A percentile compares a stretch with the other conserved stretches of the same genome.
Evolutionary conservation across 192 early-diverging fungal species (phyloP).

Genomic region (Coemansia furcata): DNA sequence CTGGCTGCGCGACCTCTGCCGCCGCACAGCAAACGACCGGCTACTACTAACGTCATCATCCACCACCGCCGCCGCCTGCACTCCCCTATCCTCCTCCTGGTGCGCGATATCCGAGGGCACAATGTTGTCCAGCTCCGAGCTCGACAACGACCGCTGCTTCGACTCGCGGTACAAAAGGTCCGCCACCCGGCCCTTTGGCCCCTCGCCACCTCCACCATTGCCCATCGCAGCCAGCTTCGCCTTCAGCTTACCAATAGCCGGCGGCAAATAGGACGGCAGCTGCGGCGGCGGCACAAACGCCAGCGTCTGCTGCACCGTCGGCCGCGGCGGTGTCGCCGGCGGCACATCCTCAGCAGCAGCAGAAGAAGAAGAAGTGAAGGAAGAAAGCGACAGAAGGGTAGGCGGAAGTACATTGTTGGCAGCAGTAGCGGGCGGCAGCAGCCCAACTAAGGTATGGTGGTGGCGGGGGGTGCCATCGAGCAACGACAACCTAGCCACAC

Average conservation of each 20-base stretch:
- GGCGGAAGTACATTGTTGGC: too few relatives aligned
- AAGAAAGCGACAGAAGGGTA: too few relatives aligned
- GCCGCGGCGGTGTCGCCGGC: neutral
- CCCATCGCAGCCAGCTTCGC: neutral
- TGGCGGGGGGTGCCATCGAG: too few relatives aligned
- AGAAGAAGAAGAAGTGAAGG: too few relatives aligned
- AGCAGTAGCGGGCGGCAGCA: too few relatives aligned
- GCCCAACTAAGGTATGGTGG: too few relatives aligned
- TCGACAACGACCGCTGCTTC: constrained; percentile 46
- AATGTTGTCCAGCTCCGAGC: constrained; percentile 48
- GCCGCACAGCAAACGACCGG: constrained; percentile 32
- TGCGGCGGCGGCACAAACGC: constrained; percentile 11
- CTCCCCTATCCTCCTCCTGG: neutral
- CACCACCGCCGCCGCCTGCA: neutral
- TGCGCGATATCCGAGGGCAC: constrained; percentile 32
- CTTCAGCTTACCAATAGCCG: neutral
- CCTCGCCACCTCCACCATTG: neutral
- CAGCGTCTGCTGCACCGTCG: neutral
- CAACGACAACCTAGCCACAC: neutral
- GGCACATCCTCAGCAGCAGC: too few relatives aligned
- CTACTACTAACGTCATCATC: neutral
- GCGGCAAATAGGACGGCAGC: neutral
- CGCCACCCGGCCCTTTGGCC: constrained; percentile 33
- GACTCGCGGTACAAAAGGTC: constrained; percentile 40
- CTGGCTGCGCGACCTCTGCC: constrained; percentile 47